Percentiles rank a stretch among this genome's conserved stretches.
Evolutionary conservation across 306 rosid species (phyloP).

Genomic region (Prunus padus): DNA sequence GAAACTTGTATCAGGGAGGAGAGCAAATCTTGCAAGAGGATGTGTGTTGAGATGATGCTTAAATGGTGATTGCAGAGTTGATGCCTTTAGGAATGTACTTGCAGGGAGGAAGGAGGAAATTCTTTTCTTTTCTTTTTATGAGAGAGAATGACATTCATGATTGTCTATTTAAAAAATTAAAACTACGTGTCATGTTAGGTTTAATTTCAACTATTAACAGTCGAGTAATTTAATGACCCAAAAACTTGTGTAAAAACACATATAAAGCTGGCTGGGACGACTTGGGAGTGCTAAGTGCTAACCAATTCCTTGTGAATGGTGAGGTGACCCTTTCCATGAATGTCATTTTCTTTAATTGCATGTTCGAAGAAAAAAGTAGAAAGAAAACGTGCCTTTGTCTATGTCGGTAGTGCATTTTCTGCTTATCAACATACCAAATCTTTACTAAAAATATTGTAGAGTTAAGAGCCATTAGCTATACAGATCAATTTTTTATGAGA

Average conservation of each 20-base stretch:
- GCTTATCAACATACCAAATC: neutral
- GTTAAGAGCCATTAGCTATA: neutral
- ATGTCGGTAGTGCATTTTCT: neutral
- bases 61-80: constrained; percentile 14
- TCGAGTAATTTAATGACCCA: no score
- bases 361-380: neutral
- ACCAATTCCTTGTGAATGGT: no score
- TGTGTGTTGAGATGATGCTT: constrained; percentile 13
- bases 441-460: neutral
- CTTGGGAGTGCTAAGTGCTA: no score
- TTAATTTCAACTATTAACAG: no score
- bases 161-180: no score
- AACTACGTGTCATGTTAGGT: no score
- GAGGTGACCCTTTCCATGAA: neutral
- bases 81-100: neutral
- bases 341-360: neutral
- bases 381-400: neutral
- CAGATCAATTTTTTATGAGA: neutral
- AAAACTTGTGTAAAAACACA: no score
- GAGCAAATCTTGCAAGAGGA: neutral
- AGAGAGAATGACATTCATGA: no score
- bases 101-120: no score
- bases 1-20: constrained; percentile 25
- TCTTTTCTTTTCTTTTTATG: no score
- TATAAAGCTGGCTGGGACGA: no score